phyloP scores from a whole-genome alignment of 306 rosid genomes.

The Lagenaria siceraria region DNA sequence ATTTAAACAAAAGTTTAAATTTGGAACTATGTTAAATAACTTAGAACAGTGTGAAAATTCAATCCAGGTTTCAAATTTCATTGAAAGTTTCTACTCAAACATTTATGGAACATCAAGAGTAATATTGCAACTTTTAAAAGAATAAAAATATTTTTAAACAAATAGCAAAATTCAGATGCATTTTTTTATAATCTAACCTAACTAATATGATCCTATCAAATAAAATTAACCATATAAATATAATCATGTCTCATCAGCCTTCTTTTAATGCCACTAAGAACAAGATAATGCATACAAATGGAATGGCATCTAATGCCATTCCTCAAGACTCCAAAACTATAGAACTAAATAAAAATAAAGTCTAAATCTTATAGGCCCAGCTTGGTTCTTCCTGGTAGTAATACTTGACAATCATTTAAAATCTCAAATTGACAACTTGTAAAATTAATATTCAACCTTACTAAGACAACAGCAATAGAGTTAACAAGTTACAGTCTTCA shows the following conservation, averaged over 20 bases:
- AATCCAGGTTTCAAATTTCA: no score
- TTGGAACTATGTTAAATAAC: no score
- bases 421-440: not conserved
- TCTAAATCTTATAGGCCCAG: not conserved
- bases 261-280: not conserved
- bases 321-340: not conserved
- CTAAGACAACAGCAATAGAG: not conserved
- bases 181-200: not conserved
- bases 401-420: no score
- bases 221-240: not conserved
- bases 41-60: no score
- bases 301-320: not conserved
- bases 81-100: no score
- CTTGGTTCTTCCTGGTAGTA: not conserved
- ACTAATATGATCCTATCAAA: not conserved
- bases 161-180: no score
- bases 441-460: not conserved
- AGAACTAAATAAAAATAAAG: not conserved
- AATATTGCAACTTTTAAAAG: no score
- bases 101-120: no score
- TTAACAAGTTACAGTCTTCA: not conserved
- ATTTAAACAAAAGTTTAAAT: no score
- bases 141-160: no score
- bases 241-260: not conserved
- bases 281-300: not conserved